A percentile compares a stretch with the other conserved stretches of the same genome.
phyloP scores from a whole-genome alignment of 2,329 filamentous ascomycete species.

The Cytospora mali region DNA sequence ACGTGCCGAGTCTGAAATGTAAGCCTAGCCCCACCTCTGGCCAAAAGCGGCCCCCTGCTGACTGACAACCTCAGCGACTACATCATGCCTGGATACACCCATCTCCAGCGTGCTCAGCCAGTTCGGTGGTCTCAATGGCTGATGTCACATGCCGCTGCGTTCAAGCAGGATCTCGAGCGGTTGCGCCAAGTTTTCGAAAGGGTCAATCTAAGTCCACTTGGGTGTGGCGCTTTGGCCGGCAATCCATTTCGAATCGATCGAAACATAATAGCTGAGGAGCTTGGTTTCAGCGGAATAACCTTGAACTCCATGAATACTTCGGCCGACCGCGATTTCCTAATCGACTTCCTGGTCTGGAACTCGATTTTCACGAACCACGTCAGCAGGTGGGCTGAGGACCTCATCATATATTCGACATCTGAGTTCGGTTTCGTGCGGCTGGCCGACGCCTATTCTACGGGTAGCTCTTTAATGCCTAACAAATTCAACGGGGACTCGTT shows the following conservation, averaged over 20 bases:
- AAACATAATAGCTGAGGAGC: constrained; percentile 75
- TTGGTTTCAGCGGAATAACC: constrained; percentile 75
- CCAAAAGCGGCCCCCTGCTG: constrained; percentile 6
- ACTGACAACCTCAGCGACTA: constrained; percentile 49
- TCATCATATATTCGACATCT: constrained; percentile 78
- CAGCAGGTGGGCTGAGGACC: constrained; percentile 79
- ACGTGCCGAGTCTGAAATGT: constrained; percentile 75
- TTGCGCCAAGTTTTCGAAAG: constrained; percentile 71
- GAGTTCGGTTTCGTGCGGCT: constrained; percentile 78
- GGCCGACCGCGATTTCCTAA: constrained; percentile 78
- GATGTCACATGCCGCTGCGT: constrained; percentile 72
- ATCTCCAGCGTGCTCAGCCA: constrained; percentile 79
- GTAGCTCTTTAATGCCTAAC: constrained; percentile 76
- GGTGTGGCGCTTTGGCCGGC: constrained; percentile 76
- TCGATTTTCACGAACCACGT: constrained; percentile 82
- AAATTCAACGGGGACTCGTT: constrained; percentile 83
- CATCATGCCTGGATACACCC: constrained; percentile 88
- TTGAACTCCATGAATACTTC: constrained; percentile 79
- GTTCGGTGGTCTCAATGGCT: constrained; percentile 84
- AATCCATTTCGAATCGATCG: constrained; percentile 83
- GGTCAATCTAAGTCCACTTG: constrained; percentile 74
- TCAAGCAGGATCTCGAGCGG: constrained; percentile 74
- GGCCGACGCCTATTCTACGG: constrained; percentile 79
- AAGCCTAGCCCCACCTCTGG: constrained; percentile 13
- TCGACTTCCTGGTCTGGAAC: constrained; percentile 75